Base-by-base conservation (phyloP, 2,329 filamentous ascomycete species). In the Talaromyces marneffei region DNA sequence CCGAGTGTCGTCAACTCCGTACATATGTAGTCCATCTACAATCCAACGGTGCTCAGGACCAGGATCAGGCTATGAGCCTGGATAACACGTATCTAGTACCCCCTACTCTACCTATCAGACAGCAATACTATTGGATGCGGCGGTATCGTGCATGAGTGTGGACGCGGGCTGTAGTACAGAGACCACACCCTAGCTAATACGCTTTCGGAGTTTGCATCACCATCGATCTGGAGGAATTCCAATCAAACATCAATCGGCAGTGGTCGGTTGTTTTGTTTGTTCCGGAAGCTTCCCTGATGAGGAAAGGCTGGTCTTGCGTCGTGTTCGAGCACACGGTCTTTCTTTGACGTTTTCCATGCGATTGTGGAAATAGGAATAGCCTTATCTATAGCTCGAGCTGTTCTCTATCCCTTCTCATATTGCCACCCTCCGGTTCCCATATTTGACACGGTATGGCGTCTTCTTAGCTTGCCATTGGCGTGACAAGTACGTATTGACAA, bases 301-400 rank as follows among this genome's bases (percentile, higher is more conserved):
- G 54, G 54, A 31, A 44, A 44, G 31, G 54, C 20, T n/a, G 27
- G 39, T 37, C 37, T 44, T 57, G 37, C n/a, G 46, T 8, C 46
- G 46, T 52, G 46, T 52, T 31, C 25, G 46, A 16, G 27, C 29
- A 52, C 10, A 29, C 48, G n/a, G n/a, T 33, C 48, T 52, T 33
- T 35, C 27, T 52, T 52, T 33, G n/a, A 35, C 48, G 35, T 31
- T 16, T 52, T 27, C 29, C 48, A 52, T 50, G 46, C 27, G 46
- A 29, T 31, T 31, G 27, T 50, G 27, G 31, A 48, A 52, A 52
- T 52, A 35, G 48, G 48, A 33, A 35, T 52, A 52, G 48, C n/a
- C 40, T 48, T 57, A 57, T 57, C 55, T 57, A 29, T 56, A 20
- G 29, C 55, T 20, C 14, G 8, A 57, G 40, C 27, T 42, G 20